These are phyloP conservation scores for Byssochlamys sp. DNA, from an alignment of 2,329 filamentous ascomycete genomes.

Conservation along the genomic window DNA sequence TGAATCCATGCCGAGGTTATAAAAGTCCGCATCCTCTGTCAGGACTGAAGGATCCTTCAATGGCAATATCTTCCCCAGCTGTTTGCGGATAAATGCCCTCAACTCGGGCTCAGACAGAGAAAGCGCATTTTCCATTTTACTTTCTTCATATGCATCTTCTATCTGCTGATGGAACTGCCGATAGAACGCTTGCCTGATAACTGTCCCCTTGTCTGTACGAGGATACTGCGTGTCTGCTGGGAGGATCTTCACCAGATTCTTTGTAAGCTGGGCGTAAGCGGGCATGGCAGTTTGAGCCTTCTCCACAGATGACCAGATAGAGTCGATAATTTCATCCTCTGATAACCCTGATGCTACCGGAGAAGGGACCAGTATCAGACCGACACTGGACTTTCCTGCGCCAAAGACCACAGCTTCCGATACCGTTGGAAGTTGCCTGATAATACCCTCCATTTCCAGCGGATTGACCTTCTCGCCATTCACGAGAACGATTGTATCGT, in stretches of 20 bases:
- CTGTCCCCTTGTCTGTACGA: slow-evolving; percentile 48
- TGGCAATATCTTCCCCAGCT: slow-evolving; percentile 18
- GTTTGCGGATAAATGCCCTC: slow-evolving; percentile 24
- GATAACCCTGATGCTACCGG: slow-evolving; percentile 35
- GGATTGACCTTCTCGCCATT: slow-evolving; percentile 15
- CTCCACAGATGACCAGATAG: slow-evolving; percentile 43
- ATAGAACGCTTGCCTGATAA: slow-evolving; percentile 46
- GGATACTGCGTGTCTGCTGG: slow-evolving; percentile 39
- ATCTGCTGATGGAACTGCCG: slow-evolving; percentile 41
- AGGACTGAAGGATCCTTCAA: slow-evolving; percentile 13
- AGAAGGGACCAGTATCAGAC: slow-evolving; percentile 43
- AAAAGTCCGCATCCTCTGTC: slow-evolving; percentile 46
- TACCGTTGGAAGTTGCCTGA: slow-evolving; percentile 6
- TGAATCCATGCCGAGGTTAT: slow-evolving; percentile 49
- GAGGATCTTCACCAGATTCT: slow-evolving; percentile 45
- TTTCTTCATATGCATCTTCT: slow-evolving; percentile 32
- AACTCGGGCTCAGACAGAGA: slow-evolving; percentile 19
- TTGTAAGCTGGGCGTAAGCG: slow-evolving; percentile 45
- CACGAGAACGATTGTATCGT: slow-evolving; percentile 7
- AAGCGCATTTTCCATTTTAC: slow-evolving; percentile 14
- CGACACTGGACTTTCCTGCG: slow-evolving; percentile 8
- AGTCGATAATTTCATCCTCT: slow-evolving; percentile 38
- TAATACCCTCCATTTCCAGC: slow-evolving; percentile 8
- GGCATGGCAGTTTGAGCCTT: slow-evolving; percentile 43
- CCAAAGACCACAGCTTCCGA: slow-evolving; percentile 9